A percentile compares a stretch with the other conserved stretches of the same genome.
phyloP scores from a whole-genome alignment of 1,139 yeast genomes.

The Pichia sp. region DNA sequence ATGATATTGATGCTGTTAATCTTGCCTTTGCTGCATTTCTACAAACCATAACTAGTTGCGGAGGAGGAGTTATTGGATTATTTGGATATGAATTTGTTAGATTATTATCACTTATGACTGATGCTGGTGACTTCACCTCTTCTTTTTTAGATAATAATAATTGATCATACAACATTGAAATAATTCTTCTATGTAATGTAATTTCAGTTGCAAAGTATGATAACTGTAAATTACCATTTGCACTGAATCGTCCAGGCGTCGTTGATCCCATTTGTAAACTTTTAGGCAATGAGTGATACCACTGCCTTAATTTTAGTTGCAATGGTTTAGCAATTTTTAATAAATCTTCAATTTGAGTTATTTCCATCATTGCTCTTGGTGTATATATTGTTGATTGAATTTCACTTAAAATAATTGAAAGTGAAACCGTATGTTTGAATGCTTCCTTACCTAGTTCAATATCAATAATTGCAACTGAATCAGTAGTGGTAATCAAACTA shows the following conservation, averaged over 20 bases:
- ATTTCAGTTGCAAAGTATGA: slow-evolving; percentile 87
- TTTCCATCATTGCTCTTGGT: slow-evolving; percentile 52
- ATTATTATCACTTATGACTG: background rate
- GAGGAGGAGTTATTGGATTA: slow-evolving; percentile 35
- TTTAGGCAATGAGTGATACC: slow-evolving; percentile 78
- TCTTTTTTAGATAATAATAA: background rate
- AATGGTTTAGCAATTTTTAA: slow-evolving; percentile 76
- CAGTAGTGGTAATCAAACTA: slow-evolving; percentile 26
- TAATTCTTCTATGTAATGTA: slow-evolving; percentile 74
- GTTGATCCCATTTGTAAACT: slow-evolving; percentile 60
- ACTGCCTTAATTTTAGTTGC: slow-evolving; percentile 67
- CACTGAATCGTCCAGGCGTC: slow-evolving; percentile 47
- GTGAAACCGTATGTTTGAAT: slow-evolving; percentile 62
- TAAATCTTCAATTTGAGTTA: slow-evolving; percentile 57
- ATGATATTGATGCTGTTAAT: slow-evolving; percentile 72
- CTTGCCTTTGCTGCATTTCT: slow-evolving; percentile 80
- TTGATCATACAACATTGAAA: slow-evolving; percentile 40
- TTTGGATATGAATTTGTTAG: background rate
- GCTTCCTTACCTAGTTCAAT: slow-evolving; percentile 66
- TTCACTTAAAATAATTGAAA: slow-evolving; percentile 66
- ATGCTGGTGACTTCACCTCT: background rate
- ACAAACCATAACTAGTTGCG: slow-evolving; percentile 62
- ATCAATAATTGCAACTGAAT: slow-evolving; percentile 32
- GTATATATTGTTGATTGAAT: slow-evolving; percentile 67
- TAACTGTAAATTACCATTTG: slow-evolving; percentile 71